Base-by-base conservation (phyloP, 2,329 filamentous ascomycete species). In the Pseudogymnoascus sp. region DNA sequence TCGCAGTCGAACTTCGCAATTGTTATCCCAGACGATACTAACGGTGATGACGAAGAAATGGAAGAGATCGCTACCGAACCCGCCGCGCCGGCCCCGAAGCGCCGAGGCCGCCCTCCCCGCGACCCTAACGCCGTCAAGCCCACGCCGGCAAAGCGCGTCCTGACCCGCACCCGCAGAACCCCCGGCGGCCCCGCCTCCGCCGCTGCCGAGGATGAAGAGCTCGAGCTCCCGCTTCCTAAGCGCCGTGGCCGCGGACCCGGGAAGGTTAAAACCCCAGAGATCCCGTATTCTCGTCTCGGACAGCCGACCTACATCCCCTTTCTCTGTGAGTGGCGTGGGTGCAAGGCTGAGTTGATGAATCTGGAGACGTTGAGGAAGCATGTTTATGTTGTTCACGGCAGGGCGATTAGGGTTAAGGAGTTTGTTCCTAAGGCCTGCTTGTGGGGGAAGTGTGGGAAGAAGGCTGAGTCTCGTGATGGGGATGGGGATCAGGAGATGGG, bases 261-360 rank as follows among this genome's bases (percentile, higher is more conserved):
- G 0, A 51, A 51, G 45, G 23, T 1, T 1, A 51, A 51, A 14
- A 7, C 3, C 1, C 45, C 45, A 0, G 45, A 28, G 45, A 14
- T 23, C 3, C 23, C 45, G 13, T 23, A 14, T 6, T 51, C 45
- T 4, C 6, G 13, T 14, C 45, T 51, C 23, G 21, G 21, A 10
- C 67, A 77, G 21, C 78, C 81, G 5, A 74, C 73, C 4, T 86
- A 82, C 68, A 64, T 79, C n/a, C 72, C 77, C 1, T 88, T 84
- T 69, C 65, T 79, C 8, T 88, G 85, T 72, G 83, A 87, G 71
- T 88, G 85, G 85, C 67, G 74, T 21, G 76, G 76, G 0, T 88
- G 85, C 69, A 79, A 77, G 31, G 85, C 85, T 3, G 82, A 87
- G 73, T 75, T 88, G 54, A 84, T 87, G 61, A 88, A 88, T 69